Percentiles rank a stretch among this genome's conserved stretches.
Evolutionary conservation across 1,284 basidiomycete species (phyloP).

Genomic region (Hemileia vastatrix): DNA sequence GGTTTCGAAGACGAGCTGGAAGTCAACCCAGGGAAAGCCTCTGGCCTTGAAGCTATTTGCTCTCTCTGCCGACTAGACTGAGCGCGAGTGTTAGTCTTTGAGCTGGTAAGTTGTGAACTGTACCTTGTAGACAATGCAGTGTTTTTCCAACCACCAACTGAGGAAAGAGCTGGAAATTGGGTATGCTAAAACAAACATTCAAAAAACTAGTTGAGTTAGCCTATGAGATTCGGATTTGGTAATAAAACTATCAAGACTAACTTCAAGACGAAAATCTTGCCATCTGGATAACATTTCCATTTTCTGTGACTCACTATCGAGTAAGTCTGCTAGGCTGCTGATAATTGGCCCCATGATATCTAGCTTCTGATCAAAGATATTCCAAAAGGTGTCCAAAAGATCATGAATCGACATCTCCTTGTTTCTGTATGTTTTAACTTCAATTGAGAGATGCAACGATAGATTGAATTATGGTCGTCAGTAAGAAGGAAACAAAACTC

Average conservation of each 20-base stretch:
- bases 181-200: constrained; percentile 2
- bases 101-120: no score
- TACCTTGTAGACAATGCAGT: no score
- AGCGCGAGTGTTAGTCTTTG: no score
- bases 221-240: background rate
- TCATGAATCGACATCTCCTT: constrained; percentile 73
- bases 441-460: background rate
- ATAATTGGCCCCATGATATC: constrained; percentile 69
- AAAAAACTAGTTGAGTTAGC: background rate
- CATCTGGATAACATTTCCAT: constrained; percentile 63
- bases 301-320: constrained; percentile 60
- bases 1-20: no score
- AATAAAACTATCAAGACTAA: constrained; percentile 46
- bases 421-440: constrained; percentile 62
- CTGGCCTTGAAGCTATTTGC: no score
- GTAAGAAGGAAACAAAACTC: background rate
- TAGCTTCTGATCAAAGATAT: constrained; percentile 64
- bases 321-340: constrained; percentile 63
- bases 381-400: constrained; percentile 76
- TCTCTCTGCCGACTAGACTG: no score
- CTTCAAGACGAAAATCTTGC: constrained; percentile 75
- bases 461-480: background rate
- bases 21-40: no score
- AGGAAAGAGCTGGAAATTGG: constrained; percentile 20
- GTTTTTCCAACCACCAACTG: no score